phyloP scores from a whole-genome alignment of 73 alveolate species.

The Paramecium bursaria region DNA sequence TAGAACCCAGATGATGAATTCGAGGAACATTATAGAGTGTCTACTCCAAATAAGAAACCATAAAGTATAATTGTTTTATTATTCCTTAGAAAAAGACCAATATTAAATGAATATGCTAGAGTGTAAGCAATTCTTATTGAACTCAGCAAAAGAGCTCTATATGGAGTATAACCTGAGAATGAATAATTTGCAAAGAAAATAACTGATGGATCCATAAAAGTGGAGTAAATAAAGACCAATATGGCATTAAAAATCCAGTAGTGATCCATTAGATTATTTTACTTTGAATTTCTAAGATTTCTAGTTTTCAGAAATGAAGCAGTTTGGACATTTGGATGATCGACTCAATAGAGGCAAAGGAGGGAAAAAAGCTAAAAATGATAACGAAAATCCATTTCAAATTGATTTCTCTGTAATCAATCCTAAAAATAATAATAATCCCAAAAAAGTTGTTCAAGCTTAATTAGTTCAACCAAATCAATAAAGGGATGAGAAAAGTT shows the following conservation, averaged over 20 bases:
- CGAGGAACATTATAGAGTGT: neutral
- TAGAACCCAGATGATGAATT: neutral
- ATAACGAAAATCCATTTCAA: neutral
- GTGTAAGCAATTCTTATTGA: constrained; percentile 1
- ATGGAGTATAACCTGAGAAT: constrained; percentile 4
- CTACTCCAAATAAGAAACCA: no score
- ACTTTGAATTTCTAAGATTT: neutral
- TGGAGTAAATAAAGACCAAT: neutral
- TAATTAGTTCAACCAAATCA: no score
- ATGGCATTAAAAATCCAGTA: constrained; percentile 29
- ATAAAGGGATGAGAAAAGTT: no score
- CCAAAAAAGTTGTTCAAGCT: no score
- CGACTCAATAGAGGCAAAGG: no score
- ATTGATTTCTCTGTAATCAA: neutral
- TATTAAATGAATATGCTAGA: constrained; percentile 27
- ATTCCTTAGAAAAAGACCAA: no score
- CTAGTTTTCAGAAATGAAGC: neutral
- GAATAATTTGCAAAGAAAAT: constrained; percentile 42
- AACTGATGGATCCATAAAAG: constrained; percentile 30
- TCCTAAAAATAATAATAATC: no score
- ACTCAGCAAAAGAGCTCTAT: constrained; percentile 25
- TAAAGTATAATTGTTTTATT: no score
- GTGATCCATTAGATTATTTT: constrained; percentile 60
- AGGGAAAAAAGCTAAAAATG: neutral
- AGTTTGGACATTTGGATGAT: neutral